A percentile compares a stretch with the other conserved stretches of the same genome.
These are phyloP conservation scores for Melampsora americana DNA, from an alignment of 1,284 basidiomycete species.

Conservation along the genomic window DNA sequence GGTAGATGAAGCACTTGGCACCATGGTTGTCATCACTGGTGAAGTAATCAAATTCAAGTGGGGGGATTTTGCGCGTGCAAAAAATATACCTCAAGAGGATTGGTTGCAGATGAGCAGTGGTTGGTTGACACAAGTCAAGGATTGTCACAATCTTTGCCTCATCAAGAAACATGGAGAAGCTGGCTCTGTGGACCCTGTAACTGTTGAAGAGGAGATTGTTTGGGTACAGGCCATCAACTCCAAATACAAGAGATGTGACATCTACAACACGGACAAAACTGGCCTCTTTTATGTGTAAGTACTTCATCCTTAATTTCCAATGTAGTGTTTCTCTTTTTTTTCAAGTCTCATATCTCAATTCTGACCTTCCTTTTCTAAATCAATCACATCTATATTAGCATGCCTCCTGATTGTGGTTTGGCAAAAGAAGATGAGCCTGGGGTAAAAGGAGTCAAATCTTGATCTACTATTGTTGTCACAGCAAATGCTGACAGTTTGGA, in stretches of 20 bases:
- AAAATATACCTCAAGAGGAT: background rate
- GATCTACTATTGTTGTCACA: slow-evolving; percentile 5
- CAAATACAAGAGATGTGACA: background rate
- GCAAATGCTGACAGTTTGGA: slow-evolving; percentile 2
- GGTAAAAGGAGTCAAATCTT: slow-evolving; percentile 14
- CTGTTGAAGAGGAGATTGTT: background rate
- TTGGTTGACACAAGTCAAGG: background rate
- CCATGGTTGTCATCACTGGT: background rate
- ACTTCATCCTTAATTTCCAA: background rate
- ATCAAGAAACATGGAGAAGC: slow-evolving; percentile 3
- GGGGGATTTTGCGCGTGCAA: background rate
- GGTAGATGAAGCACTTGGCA: background rate
- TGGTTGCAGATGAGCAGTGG: background rate
- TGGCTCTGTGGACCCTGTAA: background rate
- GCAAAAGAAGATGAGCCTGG: background rate
- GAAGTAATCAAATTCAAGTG: background rate
- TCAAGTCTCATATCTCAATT: background rate
- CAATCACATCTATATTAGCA: background rate
- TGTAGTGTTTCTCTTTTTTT: background rate
- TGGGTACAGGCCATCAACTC: background rate
- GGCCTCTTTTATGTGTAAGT: background rate
- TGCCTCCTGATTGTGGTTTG: slow-evolving; percentile 27
- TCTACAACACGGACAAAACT: slow-evolving; percentile 13
- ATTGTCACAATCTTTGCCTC: background rate
- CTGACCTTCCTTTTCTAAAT: background rate